phyloP scores from a whole-genome alignment of 768 basidiomycete genomes.

The Boletus tomentosulus region DNA sequence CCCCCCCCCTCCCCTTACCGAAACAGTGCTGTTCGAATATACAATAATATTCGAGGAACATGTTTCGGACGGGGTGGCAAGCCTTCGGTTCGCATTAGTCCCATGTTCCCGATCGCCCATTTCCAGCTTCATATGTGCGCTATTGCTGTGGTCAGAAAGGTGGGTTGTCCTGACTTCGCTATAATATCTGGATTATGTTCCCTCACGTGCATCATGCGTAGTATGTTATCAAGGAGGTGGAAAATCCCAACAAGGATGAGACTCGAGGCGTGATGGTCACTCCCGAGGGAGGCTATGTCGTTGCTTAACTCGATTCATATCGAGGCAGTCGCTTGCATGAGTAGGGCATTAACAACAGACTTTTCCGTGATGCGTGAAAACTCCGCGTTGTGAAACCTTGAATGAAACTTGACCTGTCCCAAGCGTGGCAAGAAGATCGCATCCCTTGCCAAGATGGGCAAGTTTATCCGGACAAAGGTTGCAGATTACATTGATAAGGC shows the following conservation, averaged over 20 bases:
- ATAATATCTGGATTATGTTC: constrained; percentile 2
- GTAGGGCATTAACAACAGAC: constrained; percentile 88
- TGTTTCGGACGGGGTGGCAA: constrained; percentile 61
- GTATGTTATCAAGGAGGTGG: constrained; percentile 91
- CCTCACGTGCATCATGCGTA: constrained; percentile 90
- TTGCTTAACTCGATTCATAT: constrained; percentile 79
- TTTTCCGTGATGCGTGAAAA: constrained; percentile 94
- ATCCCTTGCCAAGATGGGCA: constrained; percentile 86
- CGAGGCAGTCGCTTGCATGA: background rate
- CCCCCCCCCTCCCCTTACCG: constrained; percentile 14
- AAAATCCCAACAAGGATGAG: constrained; percentile 71
- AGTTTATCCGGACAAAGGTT: constrained; percentile 72
- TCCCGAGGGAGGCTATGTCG: constrained; percentile 96
- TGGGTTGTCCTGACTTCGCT: constrained; percentile 27
- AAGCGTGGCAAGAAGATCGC: constrained; percentile 84
- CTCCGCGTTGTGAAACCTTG: constrained; percentile 93
- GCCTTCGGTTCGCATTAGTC: constrained; percentile 40
- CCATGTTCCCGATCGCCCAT: constrained; percentile 65
- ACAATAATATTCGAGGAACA: constrained; percentile 62
- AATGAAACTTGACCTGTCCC: constrained; percentile 93
- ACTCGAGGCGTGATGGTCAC: constrained; percentile 95
- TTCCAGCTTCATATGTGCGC: constrained; percentile 95
- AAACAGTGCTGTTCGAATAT: constrained; percentile 64
- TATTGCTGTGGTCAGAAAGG: constrained; percentile 99
- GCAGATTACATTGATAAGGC: constrained; percentile 77